phyloP scores from a whole-genome alignment of 805 yeast species.

The Zygosaccharomyces rouxii region DNA sequence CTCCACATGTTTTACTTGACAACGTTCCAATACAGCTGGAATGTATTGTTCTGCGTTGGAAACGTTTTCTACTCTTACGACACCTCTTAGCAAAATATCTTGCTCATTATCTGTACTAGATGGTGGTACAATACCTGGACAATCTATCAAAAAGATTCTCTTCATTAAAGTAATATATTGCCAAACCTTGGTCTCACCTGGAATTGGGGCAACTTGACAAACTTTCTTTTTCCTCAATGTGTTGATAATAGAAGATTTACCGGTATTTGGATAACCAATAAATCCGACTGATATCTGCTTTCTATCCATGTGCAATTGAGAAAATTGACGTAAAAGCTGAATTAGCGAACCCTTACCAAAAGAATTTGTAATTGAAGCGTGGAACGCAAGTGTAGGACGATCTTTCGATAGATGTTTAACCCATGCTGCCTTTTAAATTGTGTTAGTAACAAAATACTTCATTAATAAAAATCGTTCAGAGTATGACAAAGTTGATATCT shows the following conservation, averaged over 20 bases:
- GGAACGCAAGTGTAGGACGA: conserved; percentile 94
- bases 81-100: conserved; percentile 92
- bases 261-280: conserved; percentile 98
- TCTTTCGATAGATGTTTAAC: conserved; percentile 88
- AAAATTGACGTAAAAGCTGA: conserved; percentile 88
- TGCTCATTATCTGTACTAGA: conserved; percentile 83
- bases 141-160: conserved; percentile 89
- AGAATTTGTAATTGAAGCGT: conserved; percentile 94
- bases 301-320: conserved; percentile 84
- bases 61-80: conserved; percentile 97
- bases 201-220: conserved; percentile 95
- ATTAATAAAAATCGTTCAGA: not conserved
- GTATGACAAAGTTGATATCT: not conserved
- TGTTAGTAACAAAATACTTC: conserved; percentile 16
- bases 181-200: conserved; percentile 99
- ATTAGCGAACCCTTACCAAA: conserved; percentile 96
- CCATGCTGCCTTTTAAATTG: conserved; percentile 84
- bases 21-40: conserved; percentile 77
- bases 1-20: conserved; percentile 85
- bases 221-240: conserved; percentile 93
- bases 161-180: conserved; percentile 97
- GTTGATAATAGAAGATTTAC: conserved; percentile 92
- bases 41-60: conserved; percentile 93
- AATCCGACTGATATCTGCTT: conserved; percentile 96
- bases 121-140: conserved; percentile 99